These are phyloP conservation scores for Bipolaris oryzae DNA, from an alignment of 2,329 filamentous ascomycete genomes.

Conservation along the genomic window DNA sequence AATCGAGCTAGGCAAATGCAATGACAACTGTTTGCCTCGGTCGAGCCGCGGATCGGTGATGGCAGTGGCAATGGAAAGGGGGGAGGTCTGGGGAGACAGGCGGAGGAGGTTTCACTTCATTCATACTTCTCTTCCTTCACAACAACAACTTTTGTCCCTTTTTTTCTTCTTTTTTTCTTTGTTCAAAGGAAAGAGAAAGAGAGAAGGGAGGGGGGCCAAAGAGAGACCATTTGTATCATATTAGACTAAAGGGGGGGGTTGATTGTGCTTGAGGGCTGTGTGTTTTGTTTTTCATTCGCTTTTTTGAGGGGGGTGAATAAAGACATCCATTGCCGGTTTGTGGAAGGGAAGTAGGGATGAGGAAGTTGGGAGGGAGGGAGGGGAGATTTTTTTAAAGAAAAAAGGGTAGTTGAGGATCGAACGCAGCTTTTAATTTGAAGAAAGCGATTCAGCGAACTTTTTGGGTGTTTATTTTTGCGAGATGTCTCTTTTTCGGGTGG, in stretches of 20 bases:
- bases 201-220: background rate
- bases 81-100: too few relatives aligned
- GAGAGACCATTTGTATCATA: constrained; percentile 17
- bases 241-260: constrained; percentile 8
- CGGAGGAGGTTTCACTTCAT: constrained; percentile 4
- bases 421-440: constrained; percentile 8
- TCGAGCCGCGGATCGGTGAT: constrained; percentile 12
- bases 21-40: constrained; percentile 6
- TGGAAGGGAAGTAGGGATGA: background rate
- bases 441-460: constrained; percentile 15
- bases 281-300: too few relatives aligned
- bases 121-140: constrained; percentile 1
- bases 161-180: too few relatives aligned
- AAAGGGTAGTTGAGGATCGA: too few relatives aligned
- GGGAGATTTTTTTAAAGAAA: too few relatives aligned
- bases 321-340: background rate
- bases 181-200: background rate
- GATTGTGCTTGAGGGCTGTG: constrained; percentile 1
- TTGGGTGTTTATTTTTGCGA: background rate
- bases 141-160: background rate
- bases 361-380: too few relatives aligned
- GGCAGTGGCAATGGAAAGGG: constrained; percentile 8
- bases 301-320: background rate
- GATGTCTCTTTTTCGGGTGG: too few relatives aligned
- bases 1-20: constrained; percentile 5